Conservation (phyloP, 768 basidiomycete species). For the Trametes cinnabarina region DNA sequence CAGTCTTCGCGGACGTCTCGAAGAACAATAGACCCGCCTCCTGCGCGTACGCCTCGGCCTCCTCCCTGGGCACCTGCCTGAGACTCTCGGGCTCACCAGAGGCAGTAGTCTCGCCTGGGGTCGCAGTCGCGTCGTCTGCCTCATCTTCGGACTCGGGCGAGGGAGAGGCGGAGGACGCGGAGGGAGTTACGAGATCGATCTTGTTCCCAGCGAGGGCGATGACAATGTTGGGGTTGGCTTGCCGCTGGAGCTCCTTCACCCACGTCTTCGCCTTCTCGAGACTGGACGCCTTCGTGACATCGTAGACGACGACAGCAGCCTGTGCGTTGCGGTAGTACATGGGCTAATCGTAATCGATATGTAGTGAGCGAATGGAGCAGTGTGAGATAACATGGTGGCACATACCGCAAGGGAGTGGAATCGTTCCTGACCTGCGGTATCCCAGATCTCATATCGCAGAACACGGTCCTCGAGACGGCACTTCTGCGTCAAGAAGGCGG, state of each 20-base stretch:
- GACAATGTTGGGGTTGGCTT: constrained; percentile 98
- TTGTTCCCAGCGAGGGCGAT: constrained; percentile 99
- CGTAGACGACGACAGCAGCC: constrained; percentile 97
- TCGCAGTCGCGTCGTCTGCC: constrained; percentile 88
- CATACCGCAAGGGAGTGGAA: constrained; percentile 95
- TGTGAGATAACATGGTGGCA: constrained; percentile 19
- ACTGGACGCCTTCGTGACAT: constrained; percentile 93
- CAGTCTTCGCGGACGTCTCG: constrained; percentile 97
- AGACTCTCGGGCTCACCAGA: constrained; percentile 65
- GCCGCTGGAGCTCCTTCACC: constrained; percentile 98
- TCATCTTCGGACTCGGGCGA: constrained; percentile 81
- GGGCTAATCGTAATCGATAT: constrained; percentile 48
- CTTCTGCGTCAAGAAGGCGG: constrained; percentile 94
- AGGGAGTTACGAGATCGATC: constrained; percentile 80
- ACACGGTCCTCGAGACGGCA: constrained; percentile 93
- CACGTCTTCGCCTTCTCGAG: constrained; percentile 99
- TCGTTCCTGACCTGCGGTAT: constrained; percentile 92
- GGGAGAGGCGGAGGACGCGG: constrained; percentile 49
- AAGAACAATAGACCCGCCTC: constrained; percentile 96
- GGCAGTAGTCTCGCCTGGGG: constrained; percentile 62
- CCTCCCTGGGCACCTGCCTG: constrained; percentile 89
- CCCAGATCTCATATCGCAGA: constrained; percentile 95
- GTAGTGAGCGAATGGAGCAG: background rate
- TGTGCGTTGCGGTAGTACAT: constrained; percentile 99
- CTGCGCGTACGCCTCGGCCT: constrained; percentile 94